Percentiles rank a stretch among this genome's conserved stretches.
Conservation (phyloP, 1,284 basidiomycete species). For the Ganoderma multipileum region DNA sequence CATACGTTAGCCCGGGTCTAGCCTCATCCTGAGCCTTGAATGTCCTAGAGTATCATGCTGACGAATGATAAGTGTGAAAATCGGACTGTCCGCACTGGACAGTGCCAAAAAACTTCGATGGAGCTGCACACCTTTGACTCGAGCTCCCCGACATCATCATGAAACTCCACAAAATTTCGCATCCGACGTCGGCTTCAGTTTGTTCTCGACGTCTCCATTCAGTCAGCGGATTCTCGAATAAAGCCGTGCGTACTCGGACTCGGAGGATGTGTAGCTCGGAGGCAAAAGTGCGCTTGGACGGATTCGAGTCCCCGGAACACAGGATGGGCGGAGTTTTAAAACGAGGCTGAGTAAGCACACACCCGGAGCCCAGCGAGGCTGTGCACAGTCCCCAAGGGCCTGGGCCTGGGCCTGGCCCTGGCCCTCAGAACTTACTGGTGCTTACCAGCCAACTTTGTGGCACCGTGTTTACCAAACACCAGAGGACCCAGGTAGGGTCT, state of each 20-base stretch:
- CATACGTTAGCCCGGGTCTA: not conserved
- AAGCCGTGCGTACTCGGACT: not conserved
- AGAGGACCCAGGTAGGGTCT: not conserved
- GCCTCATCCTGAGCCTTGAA: not conserved
- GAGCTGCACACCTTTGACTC: constrained; percentile 3
- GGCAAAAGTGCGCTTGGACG: not conserved
- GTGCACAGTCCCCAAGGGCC: not conserved
- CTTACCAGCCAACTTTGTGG: not conserved
- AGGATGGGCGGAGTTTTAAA: not conserved
- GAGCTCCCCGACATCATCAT: not conserved
- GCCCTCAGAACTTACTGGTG: not conserved
- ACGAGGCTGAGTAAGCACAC: not conserved
- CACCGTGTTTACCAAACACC: constrained; percentile 5
- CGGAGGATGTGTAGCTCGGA: not conserved
- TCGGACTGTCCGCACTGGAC: not conserved
- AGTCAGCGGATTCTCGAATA: not conserved
- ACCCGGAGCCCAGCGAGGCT: not conserved
- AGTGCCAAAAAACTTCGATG: not conserved
- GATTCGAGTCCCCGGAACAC: not conserved
- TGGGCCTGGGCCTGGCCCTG: not conserved
- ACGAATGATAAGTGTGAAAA: not conserved
- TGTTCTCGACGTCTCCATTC: not conserved
- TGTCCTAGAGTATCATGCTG: not conserved
- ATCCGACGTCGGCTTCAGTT: not conserved
- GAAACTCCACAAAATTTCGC: not conserved